Conservation (phyloP, 148 eudicot genomes). For the Persicaria maculosa region DNA sequence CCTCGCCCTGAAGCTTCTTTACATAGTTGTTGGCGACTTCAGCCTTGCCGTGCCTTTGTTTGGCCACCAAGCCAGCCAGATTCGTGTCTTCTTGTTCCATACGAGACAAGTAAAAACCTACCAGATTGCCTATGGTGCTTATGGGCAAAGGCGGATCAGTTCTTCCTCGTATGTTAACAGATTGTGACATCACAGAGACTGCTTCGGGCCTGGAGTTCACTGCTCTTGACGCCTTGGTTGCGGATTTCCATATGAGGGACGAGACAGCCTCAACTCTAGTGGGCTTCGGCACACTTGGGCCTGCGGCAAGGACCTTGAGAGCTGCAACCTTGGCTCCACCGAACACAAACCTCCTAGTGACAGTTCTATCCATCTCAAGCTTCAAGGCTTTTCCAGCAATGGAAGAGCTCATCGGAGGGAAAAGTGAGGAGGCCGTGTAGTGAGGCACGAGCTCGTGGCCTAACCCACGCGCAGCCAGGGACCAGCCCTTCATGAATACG, state of each 20-base stretch:
- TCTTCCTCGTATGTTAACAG: constrained; percentile 33
- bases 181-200: constrained; percentile 30
- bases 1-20: constrained; percentile 7
- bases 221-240: not conserved
- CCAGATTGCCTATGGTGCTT: constrained; percentile 24
- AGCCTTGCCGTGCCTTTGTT: constrained; percentile 1
- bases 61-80: not conserved
- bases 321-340: not conserved
- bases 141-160: constrained; percentile 23
- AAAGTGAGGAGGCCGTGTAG: not conserved
- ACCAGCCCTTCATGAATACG: constrained; percentile 2
- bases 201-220: not conserved
- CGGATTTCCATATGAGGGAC: constrained; percentile 24
- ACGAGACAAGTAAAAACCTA: not conserved
- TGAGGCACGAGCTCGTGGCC: not conserved
- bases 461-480: not conserved
- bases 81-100: constrained; percentile 4
- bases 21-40: not conserved
- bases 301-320: not conserved
- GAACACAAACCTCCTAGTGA: constrained; percentile 5
- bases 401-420: not conserved
- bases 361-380: not conserved
- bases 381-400: not conserved
- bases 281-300: constrained; percentile 11
- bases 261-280: constrained; percentile 39